Conservation (phyloP, 148 eudicot species). For the Tetragonia tetragonoides region DNA sequence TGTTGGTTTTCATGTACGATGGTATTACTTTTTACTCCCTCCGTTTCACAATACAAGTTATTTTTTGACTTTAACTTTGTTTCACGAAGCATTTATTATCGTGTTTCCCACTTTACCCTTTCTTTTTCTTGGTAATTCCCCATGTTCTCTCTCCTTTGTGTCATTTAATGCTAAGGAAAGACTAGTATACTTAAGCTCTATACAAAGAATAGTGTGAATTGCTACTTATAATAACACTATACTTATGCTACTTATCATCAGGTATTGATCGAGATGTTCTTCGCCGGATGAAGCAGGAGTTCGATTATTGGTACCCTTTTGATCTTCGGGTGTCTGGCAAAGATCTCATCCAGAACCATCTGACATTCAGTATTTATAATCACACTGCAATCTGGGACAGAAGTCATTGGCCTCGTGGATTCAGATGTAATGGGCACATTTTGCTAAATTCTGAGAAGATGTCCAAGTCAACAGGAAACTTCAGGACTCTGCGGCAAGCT, state of each 20-base stretch:
- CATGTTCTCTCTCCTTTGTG: no score
- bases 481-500: slow-evolving; percentile 70
- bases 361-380: slow-evolving; percentile 84
- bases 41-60: no score
- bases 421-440: slow-evolving; percentile 91
- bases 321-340: slow-evolving; percentile 94
- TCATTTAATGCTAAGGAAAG: no score
- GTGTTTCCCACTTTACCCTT: no score
- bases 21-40: no score
- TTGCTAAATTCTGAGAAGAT: slow-evolving; percentile 88
- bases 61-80: no score
- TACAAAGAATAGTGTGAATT: no score
- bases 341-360: slow-evolving; percentile 93
- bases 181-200: no score
- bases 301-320: slow-evolving; percentile 95
- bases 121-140: no score
- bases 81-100: no score
- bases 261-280: slow-evolving; percentile 49
- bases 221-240: no score
- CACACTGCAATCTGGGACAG: slow-evolving; percentile 73
- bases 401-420: slow-evolving; percentile 86
- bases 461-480: slow-evolving; percentile 96
- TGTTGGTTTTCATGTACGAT: no score
- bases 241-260: slow-evolving; percentile 22
- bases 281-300: slow-evolving; percentile 73